Percentiles rank a stretch among this genome's conserved stretches.
Evolutionary conservation across 768 basidiomycete species (phyloP).

Genomic region (Terana coerulea): DNA sequence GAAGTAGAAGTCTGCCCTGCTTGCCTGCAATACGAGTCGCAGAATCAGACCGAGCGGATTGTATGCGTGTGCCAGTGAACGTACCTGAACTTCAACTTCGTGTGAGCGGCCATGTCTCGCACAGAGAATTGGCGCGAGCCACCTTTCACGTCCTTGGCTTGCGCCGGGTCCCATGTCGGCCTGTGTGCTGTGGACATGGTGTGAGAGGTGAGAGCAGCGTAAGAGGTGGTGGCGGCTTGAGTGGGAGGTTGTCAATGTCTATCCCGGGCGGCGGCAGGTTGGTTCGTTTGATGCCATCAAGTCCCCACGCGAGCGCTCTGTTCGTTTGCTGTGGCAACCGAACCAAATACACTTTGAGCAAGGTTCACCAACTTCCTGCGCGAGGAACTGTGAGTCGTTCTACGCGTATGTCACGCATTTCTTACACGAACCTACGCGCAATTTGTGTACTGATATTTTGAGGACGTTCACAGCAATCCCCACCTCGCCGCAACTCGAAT

Average conservation of each 20-base stretch:
- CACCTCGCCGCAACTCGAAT: too few relatives aligned
- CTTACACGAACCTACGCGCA: too few relatives aligned
- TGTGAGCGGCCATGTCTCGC: conserved; percentile 91
- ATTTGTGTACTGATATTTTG: too few relatives aligned
- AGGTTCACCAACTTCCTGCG: too few relatives aligned
- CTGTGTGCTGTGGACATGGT: conserved; percentile 87
- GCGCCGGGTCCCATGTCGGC: conserved; percentile 97
- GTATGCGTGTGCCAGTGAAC: conserved; percentile 15
- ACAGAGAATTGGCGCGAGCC: conserved; percentile 92
- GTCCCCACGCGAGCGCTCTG: neutral
- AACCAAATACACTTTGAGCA: neutral
- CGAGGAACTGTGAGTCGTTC: too few relatives aligned
- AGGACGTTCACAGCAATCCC: too few relatives aligned
- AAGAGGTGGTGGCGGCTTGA: neutral
- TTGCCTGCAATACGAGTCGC: conserved; percentile 48
- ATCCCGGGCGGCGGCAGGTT: neutral
- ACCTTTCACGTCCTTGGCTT: conserved; percentile 88
- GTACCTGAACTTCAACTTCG: conserved; percentile 96
- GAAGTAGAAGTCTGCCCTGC: conserved; percentile 80
- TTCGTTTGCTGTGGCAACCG: neutral
- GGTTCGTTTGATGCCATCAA: conserved; percentile 3
- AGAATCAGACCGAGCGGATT: neutral
- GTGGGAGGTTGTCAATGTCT: too few relatives aligned
- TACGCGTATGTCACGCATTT: too few relatives aligned
- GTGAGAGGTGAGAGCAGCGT: neutral